phyloP scores from a whole-genome alignment of 306 rosid genomes.

The Potentilla sterilis region DNA sequence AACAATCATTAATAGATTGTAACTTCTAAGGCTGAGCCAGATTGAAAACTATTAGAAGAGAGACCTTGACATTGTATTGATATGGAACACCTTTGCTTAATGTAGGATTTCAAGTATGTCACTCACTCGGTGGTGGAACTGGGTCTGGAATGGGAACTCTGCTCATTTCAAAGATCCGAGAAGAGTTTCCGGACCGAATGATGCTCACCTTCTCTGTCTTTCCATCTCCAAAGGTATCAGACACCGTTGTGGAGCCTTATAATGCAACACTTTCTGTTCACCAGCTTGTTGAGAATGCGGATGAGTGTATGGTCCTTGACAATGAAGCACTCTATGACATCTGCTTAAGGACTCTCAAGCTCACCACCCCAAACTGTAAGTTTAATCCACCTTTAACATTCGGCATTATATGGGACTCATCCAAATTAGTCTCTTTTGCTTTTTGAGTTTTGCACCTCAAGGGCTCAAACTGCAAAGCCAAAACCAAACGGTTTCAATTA shows the following conservation, averaged over 20 bases:
- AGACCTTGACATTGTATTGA: neutral
- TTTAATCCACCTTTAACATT: neutral
- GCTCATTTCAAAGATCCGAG: slow-evolving; percentile 73
- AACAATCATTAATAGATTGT: neutral
- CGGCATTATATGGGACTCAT: neutral
- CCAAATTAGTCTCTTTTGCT: neutral
- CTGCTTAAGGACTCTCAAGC: slow-evolving; percentile 56
- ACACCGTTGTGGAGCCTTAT: slow-evolving; percentile 81
- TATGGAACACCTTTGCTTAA: neutral
- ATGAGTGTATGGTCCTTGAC: slow-evolving; percentile 69
- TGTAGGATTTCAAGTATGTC: slow-evolving; percentile 75
- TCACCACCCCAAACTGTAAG: slow-evolving; percentile 60
- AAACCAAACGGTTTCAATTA: neutral
- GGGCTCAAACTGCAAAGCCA: neutral
- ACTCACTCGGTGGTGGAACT: slow-evolving; percentile 85
- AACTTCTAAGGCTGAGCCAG: neutral
- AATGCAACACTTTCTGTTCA: slow-evolving; percentile 80
- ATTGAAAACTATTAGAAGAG: neutral
- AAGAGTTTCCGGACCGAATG: slow-evolving; percentile 74
- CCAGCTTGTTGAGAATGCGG: slow-evolving; percentile 71
- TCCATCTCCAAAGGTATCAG: slow-evolving; percentile 70
- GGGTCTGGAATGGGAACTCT: slow-evolving; percentile 93
- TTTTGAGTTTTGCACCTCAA: neutral
- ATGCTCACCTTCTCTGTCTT: slow-evolving; percentile 73
- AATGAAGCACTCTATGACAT: slow-evolving; percentile 57